Evolutionary conservation across 2,329 filamentous ascomycete genomes (phyloP).

Genomic region (Talaromyces sp.): DNA sequence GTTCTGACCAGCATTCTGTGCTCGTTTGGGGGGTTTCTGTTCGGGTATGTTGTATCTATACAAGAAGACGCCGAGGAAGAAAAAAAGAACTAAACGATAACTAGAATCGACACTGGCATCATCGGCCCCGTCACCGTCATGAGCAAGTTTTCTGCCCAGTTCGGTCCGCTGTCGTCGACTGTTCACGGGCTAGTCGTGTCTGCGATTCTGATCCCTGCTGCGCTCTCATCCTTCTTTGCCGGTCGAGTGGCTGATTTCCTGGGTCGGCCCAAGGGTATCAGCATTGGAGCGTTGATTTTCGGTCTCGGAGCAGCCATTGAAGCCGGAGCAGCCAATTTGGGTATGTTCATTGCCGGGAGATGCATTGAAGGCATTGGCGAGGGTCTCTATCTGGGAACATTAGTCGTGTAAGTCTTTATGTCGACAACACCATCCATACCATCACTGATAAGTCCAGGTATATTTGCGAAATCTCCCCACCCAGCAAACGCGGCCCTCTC

Average conservation of each 20-base stretch:
- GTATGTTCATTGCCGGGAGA: conserved; percentile 51
- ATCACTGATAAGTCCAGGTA: conserved; percentile 19
- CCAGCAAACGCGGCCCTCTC: conserved; percentile 44
- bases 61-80: too few species aligned
- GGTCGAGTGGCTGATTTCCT: conserved; percentile 49
- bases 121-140: conserved; percentile 58
- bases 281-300: conserved; percentile 49
- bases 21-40: conserved; percentile 15
- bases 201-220: conserved; percentile 53
- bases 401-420: conserved; percentile 37
- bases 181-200: conserved; percentile 56
- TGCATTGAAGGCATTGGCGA: conserved; percentile 54
- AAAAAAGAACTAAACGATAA: neutral
- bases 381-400: conserved; percentile 52
- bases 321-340: conserved; percentile 41
- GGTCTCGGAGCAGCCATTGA: conserved; percentile 50
- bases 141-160: conserved; percentile 44
- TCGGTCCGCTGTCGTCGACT: conserved; percentile 47
- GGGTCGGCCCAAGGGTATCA: conserved; percentile 46
- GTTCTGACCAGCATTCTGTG: conserved; percentile 14
- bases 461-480: conserved; percentile 56
- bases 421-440: neutral
- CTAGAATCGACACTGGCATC: conserved; percentile 45
- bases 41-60: conserved; percentile 9
- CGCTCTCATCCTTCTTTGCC: conserved; percentile 52